phyloP scores from a whole-genome alignment of 176 grass and related monocot species.

The Eleusine coracana region DNA sequence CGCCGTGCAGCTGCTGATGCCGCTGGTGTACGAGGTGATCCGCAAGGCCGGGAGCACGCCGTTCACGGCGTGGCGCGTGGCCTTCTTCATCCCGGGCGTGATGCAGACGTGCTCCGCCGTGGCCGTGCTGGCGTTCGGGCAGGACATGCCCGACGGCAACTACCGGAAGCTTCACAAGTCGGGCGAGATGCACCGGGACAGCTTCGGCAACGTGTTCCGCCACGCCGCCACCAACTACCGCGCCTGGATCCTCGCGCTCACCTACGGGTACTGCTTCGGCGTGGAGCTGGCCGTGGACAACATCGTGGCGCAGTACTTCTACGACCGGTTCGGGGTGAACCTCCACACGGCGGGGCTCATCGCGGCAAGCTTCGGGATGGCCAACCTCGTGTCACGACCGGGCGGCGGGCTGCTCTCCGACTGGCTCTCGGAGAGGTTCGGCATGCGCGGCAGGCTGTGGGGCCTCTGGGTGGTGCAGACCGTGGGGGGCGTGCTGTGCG shows the following conservation, averaged over 20 bases:
- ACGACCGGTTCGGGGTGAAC: slow-evolving; percentile 79
- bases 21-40: slow-evolving; percentile 74
- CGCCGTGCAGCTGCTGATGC: slow-evolving; percentile 90
- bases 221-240: slow-evolving; percentile 76
- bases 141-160: slow-evolving; percentile 92
- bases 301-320: slow-evolving; percentile 95
- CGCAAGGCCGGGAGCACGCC: slow-evolving; percentile 64
- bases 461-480: slow-evolving; percentile 82
- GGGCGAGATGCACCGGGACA: slow-evolving; percentile 84
- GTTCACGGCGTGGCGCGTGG: slow-evolving; percentile 80
- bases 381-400: slow-evolving; percentile 78
- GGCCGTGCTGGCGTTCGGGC: slow-evolving; percentile 64
- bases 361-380: slow-evolving; percentile 89
- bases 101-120: slow-evolving; percentile 80
- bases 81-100: slow-evolving; percentile 90
- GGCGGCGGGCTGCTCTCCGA: slow-evolving; percentile 75
- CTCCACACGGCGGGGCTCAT: slow-evolving; percentile 67
- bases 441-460: slow-evolving; percentile 94
- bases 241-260: slow-evolving; percentile 78
- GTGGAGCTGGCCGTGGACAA: slow-evolving; percentile 92
- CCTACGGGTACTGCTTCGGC: slow-evolving; percentile 94
- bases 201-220: slow-evolving; percentile 73
- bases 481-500: slow-evolving; percentile 66
- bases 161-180: slow-evolving; percentile 65
- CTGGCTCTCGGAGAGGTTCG: slow-evolving; percentile 61